Percentiles rank a stretch among this genome's conserved stretches.
Evolutionary conservation across 345 rosid species (phyloP).

Genomic region (Draba incana): DNA sequence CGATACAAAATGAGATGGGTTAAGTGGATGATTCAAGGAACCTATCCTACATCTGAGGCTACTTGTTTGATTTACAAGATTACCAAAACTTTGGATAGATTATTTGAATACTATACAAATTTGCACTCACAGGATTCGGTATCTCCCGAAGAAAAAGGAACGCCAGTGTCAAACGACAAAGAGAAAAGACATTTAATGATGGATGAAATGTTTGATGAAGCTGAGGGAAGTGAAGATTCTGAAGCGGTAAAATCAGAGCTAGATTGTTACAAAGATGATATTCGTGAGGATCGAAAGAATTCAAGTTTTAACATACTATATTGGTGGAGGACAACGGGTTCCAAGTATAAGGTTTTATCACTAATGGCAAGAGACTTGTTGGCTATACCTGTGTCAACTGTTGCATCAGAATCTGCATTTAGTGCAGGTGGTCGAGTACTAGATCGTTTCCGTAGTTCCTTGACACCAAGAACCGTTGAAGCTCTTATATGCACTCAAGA

Average conservation of each 20-base stretch:
- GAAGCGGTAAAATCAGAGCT: background rate
- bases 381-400: conserved; percentile 11
- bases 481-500: conserved; percentile 21
- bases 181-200: background rate
- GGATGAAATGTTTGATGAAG: background rate
- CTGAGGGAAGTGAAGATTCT: background rate
- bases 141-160: background rate
- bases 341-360: conserved; percentile 16
- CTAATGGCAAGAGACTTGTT: conserved; percentile 29
- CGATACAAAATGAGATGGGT: conserved; percentile 4
- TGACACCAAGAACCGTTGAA: conserved; percentile 36
- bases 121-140: background rate
- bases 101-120: background rate
- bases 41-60: background rate
- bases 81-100: background rate
- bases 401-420: conserved; percentile 28
- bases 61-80: background rate
- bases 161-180: background rate
- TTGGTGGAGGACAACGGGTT: conserved; percentile 7
- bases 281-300: background rate
- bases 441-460: conserved; percentile 11
- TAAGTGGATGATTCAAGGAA: too few species aligned
- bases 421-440: conserved; percentile 13
- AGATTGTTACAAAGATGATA: background rate
- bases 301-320: background rate